Evolutionary conservation across 345 rosid species (phyloP).

Genomic region (Syzygium aromaticum): DNA sequence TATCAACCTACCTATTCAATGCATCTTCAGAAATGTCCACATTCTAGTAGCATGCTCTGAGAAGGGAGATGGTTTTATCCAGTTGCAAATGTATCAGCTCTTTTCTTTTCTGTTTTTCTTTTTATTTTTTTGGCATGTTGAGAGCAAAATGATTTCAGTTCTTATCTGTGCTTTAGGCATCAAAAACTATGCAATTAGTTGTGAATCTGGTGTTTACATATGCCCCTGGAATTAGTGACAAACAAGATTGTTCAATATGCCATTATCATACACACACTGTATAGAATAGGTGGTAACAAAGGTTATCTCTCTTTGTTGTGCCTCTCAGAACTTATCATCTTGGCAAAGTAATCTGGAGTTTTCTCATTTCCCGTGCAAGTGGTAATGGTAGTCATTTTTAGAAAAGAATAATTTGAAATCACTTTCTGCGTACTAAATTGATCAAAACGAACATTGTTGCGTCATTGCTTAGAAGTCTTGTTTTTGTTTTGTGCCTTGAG

Average conservation of each 20-base stretch:
- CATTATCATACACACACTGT: not conserved
- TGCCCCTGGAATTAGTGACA: not conserved
- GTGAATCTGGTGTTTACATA: not conserved
- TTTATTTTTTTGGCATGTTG: not conserved
- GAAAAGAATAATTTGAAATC: too few relatives aligned
- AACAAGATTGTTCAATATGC: not conserved
- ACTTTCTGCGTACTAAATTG: not conserved
- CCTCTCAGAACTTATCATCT: not conserved
- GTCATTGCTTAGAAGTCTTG: not conserved
- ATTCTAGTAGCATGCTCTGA: not conserved
- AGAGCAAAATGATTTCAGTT: too few relatives aligned
- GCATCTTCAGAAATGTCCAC: not conserved
- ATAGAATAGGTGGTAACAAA: not conserved
- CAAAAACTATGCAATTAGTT: not conserved
- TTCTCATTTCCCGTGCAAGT: not conserved
- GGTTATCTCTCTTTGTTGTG: not conserved
- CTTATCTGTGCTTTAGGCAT: not conserved
- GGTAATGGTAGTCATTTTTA: not conserved
- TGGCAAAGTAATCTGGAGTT: not conserved
- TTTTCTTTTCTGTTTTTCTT: not conserved
- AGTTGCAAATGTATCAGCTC: not conserved
- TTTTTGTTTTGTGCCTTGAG: not conserved
- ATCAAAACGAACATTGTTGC: not conserved
- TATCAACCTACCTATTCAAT: not conserved
- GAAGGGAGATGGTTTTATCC: not conserved